A percentile compares a stretch with the other conserved stretches of the same genome.
Evolutionary conservation across 257 asterid genomes (phyloP).

Genomic region (Scutellaria baicalensis): DNA sequence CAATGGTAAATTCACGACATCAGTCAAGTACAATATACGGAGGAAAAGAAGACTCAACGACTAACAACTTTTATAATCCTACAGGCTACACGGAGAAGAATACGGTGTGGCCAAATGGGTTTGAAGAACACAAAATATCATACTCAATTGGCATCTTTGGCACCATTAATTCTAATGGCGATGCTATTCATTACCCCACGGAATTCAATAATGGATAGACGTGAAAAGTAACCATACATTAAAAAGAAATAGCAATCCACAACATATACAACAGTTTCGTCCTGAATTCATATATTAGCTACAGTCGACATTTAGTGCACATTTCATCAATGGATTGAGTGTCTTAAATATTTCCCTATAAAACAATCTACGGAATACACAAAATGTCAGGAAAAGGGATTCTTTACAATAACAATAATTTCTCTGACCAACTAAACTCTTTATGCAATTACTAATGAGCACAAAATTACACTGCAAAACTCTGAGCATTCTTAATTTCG

Average conservation of each 20-base stretch:
- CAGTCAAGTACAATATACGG: too few relatives aligned
- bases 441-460: too few relatives aligned
- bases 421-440: background rate
- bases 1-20: too few relatives aligned
- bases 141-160: too few relatives aligned
- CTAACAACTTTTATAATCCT: too few relatives aligned
- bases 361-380: background rate
- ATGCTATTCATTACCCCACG: background rate
- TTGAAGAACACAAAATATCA: too few relatives aligned
- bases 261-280: background rate
- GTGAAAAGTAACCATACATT: background rate
- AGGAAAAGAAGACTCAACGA: too few relatives aligned
- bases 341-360: background rate
- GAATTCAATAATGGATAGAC: background rate
- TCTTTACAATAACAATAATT: background rate
- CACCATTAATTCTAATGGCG: too few relatives aligned
- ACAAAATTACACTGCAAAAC: background rate
- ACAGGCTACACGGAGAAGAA: too few relatives aligned
- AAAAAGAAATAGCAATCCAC: background rate
- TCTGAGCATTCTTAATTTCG: background rate
- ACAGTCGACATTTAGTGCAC: background rate
- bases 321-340: background rate
- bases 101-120: too few relatives aligned
- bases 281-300: background rate
- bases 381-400: background rate